Base-by-base conservation (phyloP, 345 rosid genomes). In the Brassica nigra region DNA sequence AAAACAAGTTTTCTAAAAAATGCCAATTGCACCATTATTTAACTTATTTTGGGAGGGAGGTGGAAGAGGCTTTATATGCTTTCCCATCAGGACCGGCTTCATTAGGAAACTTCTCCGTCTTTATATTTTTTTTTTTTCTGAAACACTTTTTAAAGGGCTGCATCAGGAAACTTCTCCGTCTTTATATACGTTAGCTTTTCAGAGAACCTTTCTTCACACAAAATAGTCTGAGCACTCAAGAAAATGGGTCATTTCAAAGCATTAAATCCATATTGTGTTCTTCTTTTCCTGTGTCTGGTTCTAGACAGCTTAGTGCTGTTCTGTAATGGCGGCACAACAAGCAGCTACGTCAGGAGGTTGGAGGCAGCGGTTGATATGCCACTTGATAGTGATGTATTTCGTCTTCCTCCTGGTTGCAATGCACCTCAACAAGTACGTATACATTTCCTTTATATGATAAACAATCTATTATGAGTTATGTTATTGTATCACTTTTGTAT, bases 381-480 rank as follows among this genome's bases (percentile, higher is more conserved):
- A 66, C 89, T 91, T 12, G 85, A 90, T 64, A 88, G 92, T 28
- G 97, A 91, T 77, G 92, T 89, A 15, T 91, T 93, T 52, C 49
- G 63, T 8, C 87, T 85, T 64, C 92, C 98, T 80, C 86, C 81
- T 23, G 95, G 97, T 7, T 85, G 85, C 59, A 93, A 93, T 90
- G 98, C 98, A 76, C 98, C 98, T 68, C 95, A 93, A 62, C 97
- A 93, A 91, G 98, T 93, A 0, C 27, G 2, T 39, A 68, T 18
- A 47, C 20, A 3, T 44, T 23, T 68, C 58, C 37, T 58, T 33
- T 70, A 2, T 3, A 2, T 20, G 11, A 14, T 15, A 8, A 62
- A 12, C 9, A 1, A 29, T 14, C 20, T 27, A 23, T 61, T 71
- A 16, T 52, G 4, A 3, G 23, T 8, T 10, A 68, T 47, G 5